phyloP scores from a whole-genome alignment of 768 basidiomycete species.

The Trametes maxima region DNA sequence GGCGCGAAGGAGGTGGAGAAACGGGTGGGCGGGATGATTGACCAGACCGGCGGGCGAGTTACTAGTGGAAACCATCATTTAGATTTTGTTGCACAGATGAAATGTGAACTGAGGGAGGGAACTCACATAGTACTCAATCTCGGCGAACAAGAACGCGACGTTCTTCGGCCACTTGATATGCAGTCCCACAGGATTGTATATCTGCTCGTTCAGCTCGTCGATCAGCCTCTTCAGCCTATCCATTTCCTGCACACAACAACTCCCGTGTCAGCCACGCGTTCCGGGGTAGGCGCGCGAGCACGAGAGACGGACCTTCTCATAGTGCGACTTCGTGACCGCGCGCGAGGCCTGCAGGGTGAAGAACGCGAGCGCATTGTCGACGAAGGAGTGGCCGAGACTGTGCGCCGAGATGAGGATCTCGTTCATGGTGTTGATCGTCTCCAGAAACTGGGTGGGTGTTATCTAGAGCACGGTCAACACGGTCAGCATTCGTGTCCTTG shows the following conservation, averaged over 20 bases:
- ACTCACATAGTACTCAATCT: conserved; percentile 93
- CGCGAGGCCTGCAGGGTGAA: conserved; percentile 80
- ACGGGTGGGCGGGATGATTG: neutral
- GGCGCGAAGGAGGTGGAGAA: neutral
- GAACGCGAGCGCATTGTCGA: conserved; percentile 81
- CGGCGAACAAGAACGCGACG: conserved; percentile 92
- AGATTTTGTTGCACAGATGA: neutral
- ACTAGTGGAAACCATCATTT: no score
- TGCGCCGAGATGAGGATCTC: conserved; percentile 85
- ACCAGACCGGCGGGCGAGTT: no score
- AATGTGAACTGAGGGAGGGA: neutral
- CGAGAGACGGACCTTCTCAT: conserved; percentile 63
- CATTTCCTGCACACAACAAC: conserved; percentile 67
- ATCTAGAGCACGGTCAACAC: conserved; percentile 51
- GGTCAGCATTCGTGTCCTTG: neutral
- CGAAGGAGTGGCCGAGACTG: conserved; percentile 66
- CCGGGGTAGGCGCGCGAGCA: neutral
- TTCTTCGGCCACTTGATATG: conserved; percentile 84
- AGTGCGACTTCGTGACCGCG: conserved; percentile 71
- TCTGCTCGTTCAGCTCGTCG: conserved; percentile 63
- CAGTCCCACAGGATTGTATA: conserved; percentile 87
- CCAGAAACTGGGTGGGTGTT: conserved; percentile 86
- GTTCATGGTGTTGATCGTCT: conserved; percentile 91
- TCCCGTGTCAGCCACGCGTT: neutral
- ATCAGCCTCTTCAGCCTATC: conserved; percentile 61